Percentiles rank a stretch among this genome's conserved stretches.
Evolutionary conservation across 179 eudicot species (phyloP).

Genomic region (Actinidia chinensis): DNA sequence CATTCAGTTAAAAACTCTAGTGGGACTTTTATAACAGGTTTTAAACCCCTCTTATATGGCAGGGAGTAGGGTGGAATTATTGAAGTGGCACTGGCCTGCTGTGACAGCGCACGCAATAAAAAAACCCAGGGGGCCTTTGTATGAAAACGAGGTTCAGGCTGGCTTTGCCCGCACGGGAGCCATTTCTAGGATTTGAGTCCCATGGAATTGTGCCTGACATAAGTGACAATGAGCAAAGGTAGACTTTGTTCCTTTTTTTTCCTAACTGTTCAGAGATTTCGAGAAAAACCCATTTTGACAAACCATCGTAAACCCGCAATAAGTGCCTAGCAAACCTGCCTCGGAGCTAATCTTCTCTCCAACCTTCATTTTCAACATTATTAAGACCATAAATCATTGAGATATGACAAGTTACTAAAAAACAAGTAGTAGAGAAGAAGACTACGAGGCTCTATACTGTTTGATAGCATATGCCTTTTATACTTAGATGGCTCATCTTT

Average conservation of each 20-base stretch:
- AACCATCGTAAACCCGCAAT: no score
- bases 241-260: not conserved
- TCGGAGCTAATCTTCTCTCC: not conserved
- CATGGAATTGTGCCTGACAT: constrained; percentile 94
- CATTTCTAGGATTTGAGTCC: constrained; percentile 90
- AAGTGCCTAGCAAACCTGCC: not conserved
- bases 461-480: no score
- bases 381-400: not conserved
- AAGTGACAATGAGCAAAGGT: constrained; percentile 99
- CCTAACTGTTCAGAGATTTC: not conserved
- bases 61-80: no score
- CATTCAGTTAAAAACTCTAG: no score
- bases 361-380: not conserved
- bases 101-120: no score
- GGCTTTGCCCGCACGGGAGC: constrained; percentile 96
- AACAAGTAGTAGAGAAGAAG: not conserved
- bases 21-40: no score
- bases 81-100: no score
- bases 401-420: not conserved
- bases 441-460: no score
- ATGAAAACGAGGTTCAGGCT: constrained; percentile 92
- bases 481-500: no score
- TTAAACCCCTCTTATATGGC: no score
- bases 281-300: no score
- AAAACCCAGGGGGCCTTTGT: constrained; percentile 87